phyloP scores from a whole-genome alignment of 805 yeast species.

The Teunomyces stri region DNA sequence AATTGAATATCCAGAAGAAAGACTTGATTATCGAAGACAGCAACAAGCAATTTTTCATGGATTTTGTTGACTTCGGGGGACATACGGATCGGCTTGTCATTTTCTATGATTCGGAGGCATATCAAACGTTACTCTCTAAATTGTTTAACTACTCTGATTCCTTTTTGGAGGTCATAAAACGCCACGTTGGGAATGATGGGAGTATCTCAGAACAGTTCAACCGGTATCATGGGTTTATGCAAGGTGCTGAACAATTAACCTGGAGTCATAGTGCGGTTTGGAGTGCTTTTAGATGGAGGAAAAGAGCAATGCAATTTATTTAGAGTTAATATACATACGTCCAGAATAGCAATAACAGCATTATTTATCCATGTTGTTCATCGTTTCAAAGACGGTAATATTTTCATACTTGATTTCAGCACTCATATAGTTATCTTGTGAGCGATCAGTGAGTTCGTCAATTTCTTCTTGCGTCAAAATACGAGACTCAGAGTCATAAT shows the following conservation, averaged over 20 bases:
- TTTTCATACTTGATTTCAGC: conserved; percentile 24
- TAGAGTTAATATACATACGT: background rate
- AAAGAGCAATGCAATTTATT: conserved; percentile 25
- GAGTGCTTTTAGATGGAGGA: conserved; percentile 67
- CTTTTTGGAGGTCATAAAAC: conserved; percentile 55
- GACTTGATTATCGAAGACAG: conserved; percentile 43
- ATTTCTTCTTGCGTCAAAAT: conserved; percentile 42
- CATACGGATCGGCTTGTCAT: conserved; percentile 26
- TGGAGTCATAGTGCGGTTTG: conserved; percentile 87
- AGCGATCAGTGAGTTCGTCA: conserved; percentile 48
- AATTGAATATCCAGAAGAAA: conserved; percentile 33
- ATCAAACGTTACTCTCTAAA: conserved; percentile 42
- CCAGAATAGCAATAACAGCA: background rate
- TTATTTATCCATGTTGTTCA: conserved; percentile 25
- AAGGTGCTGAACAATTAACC: conserved; percentile 83
- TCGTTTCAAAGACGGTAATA: conserved; percentile 36
- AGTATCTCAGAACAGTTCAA: conserved; percentile 88
- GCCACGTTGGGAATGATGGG: conserved; percentile 64
- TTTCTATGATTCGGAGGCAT: conserved; percentile 43
- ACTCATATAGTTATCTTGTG: conserved; percentile 35
- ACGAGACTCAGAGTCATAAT: background rate
- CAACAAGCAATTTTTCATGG: conserved; percentile 27
- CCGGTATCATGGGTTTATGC: conserved; percentile 74
- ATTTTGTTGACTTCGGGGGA: conserved; percentile 25
- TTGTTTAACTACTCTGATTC: conserved; percentile 64